Evolutionary conservation across 306 rosid genomes (phyloP).

Genomic region (Calophaca sinica): DNA sequence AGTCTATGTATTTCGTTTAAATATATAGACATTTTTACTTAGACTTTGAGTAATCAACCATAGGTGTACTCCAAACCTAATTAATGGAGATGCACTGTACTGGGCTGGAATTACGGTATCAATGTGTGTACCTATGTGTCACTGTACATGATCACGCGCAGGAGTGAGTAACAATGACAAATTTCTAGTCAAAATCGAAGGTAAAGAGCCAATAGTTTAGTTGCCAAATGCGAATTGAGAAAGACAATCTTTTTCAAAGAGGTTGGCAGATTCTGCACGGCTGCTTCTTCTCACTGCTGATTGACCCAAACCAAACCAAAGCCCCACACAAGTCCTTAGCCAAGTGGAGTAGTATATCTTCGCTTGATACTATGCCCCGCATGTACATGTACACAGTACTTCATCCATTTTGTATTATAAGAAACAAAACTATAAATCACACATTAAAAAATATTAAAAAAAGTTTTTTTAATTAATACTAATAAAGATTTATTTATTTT

Average conservation of each 20-base stretch:
- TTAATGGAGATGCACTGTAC: background rate
- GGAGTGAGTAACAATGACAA: slow-evolving; percentile 17
- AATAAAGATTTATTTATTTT: too few species aligned
- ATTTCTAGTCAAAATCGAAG: slow-evolving; percentile 55
- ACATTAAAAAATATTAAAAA: too few species aligned
- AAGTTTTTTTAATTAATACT: too few species aligned
- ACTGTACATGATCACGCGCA: slow-evolving; percentile 53
- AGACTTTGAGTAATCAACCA: too few species aligned
- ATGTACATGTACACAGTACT: too few species aligned
- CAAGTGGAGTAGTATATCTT: background rate
- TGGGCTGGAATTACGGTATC: background rate
- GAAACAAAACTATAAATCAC: too few species aligned
- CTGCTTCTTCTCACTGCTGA: slow-evolving; percentile 20
- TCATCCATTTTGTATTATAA: too few species aligned
- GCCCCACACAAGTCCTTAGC: slow-evolving; percentile 15
- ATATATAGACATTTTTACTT: too few species aligned
- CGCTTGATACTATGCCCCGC: too few species aligned
- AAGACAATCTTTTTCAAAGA: slow-evolving; percentile 47
- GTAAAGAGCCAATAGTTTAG: slow-evolving; percentile 44
- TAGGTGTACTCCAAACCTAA: background rate
- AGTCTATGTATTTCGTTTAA: too few species aligned
- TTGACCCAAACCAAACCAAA: slow-evolving; percentile 34
- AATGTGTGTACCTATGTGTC: background rate
- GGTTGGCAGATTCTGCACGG: slow-evolving; percentile 39
- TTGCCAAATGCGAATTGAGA: slow-evolving; percentile 46